Conservation (phyloP, 2,329 filamentous ascomycete species). For the Epichloe sylvatica region DNA sequence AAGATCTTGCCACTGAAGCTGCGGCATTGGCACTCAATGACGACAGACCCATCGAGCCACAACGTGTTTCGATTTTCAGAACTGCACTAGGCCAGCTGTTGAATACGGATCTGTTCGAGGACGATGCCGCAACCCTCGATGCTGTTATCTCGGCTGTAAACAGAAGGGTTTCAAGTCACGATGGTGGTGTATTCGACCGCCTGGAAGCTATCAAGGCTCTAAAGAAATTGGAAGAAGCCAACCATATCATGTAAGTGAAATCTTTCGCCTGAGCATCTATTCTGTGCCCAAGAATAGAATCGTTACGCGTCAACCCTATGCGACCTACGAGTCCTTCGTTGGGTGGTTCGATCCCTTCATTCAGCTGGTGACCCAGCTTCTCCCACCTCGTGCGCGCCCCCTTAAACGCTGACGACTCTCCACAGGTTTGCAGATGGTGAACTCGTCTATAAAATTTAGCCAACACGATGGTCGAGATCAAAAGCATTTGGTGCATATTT, state of each 20-base stretch:
- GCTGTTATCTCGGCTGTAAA: conserved; percentile 72
- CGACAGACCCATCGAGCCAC: conserved; percentile 37
- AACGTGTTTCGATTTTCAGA: conserved; percentile 62
- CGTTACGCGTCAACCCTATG: neutral
- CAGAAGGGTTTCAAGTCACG: conserved; percentile 39
- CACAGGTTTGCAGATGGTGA: conserved; percentile 45
- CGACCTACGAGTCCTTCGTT: neutral
- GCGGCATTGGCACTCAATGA: conserved; percentile 29
- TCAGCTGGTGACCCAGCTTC: neutral
- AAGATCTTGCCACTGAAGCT: conserved; percentile 28
- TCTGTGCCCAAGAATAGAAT: neutral
- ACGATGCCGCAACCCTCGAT: conserved; percentile 67
- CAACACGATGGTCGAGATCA: neutral
- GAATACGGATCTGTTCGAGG: conserved; percentile 68
- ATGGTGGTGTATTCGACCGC: conserved; percentile 49
- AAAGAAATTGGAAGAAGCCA: conserved; percentile 63
- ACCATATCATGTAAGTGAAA: conserved; percentile 76
- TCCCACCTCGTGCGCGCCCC: neutral
- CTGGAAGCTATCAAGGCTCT: conserved; percentile 66
- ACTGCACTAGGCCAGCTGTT: conserved; percentile 71
- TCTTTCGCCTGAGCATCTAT: neutral
- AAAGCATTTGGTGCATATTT: neutral
- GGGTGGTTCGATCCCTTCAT: neutral
- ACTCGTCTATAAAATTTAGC: conserved; percentile 55
- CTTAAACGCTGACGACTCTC: conserved; percentile 9